Conservation (phyloP, 2,329 filamentous ascomycete species). For the Teratosphaeriaceae sp. region DNA sequence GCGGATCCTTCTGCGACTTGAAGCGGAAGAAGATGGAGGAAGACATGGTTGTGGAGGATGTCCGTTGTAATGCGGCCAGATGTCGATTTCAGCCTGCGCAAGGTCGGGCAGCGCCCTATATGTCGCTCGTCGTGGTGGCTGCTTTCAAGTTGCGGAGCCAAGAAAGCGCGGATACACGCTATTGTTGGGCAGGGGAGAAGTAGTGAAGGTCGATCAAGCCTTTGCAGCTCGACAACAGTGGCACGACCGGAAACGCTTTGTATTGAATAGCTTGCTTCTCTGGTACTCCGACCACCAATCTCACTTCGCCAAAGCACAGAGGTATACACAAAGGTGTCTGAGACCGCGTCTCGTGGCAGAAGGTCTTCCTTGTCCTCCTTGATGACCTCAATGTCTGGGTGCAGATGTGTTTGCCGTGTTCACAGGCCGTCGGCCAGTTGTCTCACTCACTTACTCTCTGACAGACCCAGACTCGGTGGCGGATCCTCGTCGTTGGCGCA, state of each 20-base stretch:
- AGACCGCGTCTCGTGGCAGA: conserved; percentile 1
- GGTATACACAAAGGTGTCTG: neutral
- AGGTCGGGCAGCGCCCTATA: neutral
- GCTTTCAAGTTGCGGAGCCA: conserved; percentile 4
- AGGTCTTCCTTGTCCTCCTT: neutral
- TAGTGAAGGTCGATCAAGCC: conserved; percentile 21
- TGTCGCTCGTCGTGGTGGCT: conserved; percentile 2
- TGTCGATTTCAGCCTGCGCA: neutral
- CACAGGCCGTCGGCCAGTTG: neutral
- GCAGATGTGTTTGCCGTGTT: neutral
- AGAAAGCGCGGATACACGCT: conserved; percentile 6
- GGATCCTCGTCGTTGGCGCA: neutral
- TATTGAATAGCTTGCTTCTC: conserved; percentile 19
- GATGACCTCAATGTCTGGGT: neutral
- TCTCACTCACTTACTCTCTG: neutral
- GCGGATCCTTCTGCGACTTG: conserved; percentile 95
- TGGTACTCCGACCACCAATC: neutral
- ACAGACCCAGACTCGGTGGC: neutral
- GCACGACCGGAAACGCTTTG: conserved; percentile 23
- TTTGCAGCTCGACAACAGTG: conserved; percentile 13
- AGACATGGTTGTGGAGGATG: conserved; percentile 57
- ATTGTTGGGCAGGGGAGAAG: conserved; percentile 7
- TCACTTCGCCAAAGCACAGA: neutral
- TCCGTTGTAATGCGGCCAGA: neutral
- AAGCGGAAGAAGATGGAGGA: conserved; percentile 99